phyloP scores from a whole-genome alignment of 345 rosid species.

The Ricinus communis region DNA sequence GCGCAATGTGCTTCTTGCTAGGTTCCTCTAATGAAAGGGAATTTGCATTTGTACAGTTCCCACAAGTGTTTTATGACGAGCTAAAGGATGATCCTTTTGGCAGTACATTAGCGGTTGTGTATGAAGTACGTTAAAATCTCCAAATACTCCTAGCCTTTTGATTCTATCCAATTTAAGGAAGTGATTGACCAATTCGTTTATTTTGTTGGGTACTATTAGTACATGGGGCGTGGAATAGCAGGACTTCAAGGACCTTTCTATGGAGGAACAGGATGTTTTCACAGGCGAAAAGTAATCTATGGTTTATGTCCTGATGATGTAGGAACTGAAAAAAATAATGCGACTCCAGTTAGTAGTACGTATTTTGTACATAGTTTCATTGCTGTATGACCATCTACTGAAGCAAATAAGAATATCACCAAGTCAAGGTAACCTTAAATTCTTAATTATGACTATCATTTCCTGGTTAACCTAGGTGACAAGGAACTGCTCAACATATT shows the following conservation, averaged over 20 bases:
- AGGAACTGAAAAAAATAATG: constrained; percentile 14
- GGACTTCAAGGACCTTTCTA: constrained; percentile 62
- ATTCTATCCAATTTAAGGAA: too few species aligned
- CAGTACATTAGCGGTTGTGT: constrained; percentile 27
- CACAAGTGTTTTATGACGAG: constrained; percentile 50
- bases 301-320: constrained; percentile 39
- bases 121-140: constrained; percentile 28
- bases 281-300: constrained; percentile 58
- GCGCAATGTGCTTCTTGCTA: constrained; percentile 53
- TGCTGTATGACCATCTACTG: too few species aligned
- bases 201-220: constrained; percentile 45
- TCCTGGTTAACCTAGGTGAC: constrained; percentile 31
- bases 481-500: constrained; percentile 24
- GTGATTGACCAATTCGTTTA: neutral
- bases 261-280: constrained; percentile 60
- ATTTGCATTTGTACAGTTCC: constrained; percentile 52
- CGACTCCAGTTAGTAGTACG: constrained; percentile 20
- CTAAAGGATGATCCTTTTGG: constrained; percentile 37
- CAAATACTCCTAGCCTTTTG: too few species aligned
- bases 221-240: constrained; percentile 31
- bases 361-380: too few species aligned
- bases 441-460: too few species aligned
- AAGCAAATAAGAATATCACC: too few species aligned
- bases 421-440: too few species aligned
- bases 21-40: constrained; percentile 22